Evolutionary conservation across 805 yeast species (phyloP), one percentile per base, ranked within the genome.

Genomic region (Suhomyces kilbournensis): DNA sequence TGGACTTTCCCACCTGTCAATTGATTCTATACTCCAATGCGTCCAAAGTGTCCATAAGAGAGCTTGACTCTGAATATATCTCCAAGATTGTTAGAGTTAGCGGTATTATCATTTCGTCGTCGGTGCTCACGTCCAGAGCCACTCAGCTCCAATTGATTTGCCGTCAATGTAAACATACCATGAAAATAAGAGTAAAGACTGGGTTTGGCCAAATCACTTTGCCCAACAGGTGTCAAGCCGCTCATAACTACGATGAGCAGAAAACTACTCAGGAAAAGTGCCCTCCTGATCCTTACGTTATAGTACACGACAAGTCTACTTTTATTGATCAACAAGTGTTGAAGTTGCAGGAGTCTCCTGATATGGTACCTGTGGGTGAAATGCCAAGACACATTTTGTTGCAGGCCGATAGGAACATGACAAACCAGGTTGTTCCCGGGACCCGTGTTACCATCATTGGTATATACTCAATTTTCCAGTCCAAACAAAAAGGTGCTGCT

Each of bases 301-400:
- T 94, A 54, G 91, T 90, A 28, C 99, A 94, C 70, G 98, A 94
- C 67, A 88, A 90, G 64, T 90, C 97, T 1, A 76, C 82, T n/a
- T 94, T 92, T 68, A 86, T 94, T 50, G 98, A 94, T 71, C 98
- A 96, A 67, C 99, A 94, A 71, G 84, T 87, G 28, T 78, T 94
- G 63, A 94, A 94, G 68, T 77, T 94, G 52, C 99, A 94, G 69
- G 99, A 94, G 68, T 79, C 94, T n/a, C 97, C 98, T 10, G 99
- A 94, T 68, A 89, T 89, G 86, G 97, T 94, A 1, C 99, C 99
- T 1, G 96, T 94, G 26, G 99, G 99, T 59, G 99, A 94, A 72
- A 86, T 94, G 90, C 99, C 99, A 7, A 83, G 99, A 60, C 96
- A 94, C 63, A 86, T 94, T 40, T 65, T 90, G 53, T 77, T 94